Percentiles rank a stretch among this genome's conserved stretches.
phyloP scores from a whole-genome alignment of 2,329 filamentous ascomycete species.

The Emmonsiellopsis sp. region DNA sequence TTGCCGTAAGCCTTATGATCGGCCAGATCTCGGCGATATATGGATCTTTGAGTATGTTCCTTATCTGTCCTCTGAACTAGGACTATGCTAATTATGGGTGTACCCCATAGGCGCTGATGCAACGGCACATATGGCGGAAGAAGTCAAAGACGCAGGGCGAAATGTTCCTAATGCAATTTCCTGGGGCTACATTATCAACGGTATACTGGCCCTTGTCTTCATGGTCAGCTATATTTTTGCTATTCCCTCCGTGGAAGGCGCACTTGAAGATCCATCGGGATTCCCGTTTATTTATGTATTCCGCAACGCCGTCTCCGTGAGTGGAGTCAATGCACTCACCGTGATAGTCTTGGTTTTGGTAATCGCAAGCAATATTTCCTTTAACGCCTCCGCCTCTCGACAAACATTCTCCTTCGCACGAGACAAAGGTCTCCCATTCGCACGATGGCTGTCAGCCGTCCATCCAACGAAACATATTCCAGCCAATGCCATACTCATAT shows the following conservation, averaged over 20 bases:
- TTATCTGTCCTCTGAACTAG: neutral
- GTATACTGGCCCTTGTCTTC: conserved; percentile 27
- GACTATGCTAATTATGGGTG: neutral
- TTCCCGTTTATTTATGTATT: conserved; percentile 37
- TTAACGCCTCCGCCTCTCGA: conserved; percentile 34
- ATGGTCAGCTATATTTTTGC: conserved; percentile 27
- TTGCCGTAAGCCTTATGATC: conserved; percentile 30
- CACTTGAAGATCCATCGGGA: conserved; percentile 23
- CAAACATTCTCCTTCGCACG: conserved; percentile 18
- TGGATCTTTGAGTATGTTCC: conserved; percentile 25
- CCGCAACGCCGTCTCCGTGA: conserved; percentile 38
- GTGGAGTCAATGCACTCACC: conserved; percentile 21
- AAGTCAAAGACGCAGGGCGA: conserved; percentile 27
- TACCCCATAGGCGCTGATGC: conserved; percentile 13
- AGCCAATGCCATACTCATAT: conserved; percentile 18
- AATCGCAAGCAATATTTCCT: conserved; percentile 26
- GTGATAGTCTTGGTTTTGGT: conserved; percentile 24
- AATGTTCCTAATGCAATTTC: conserved; percentile 30
- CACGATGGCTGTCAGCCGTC: conserved; percentile 23
- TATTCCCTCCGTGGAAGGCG: conserved; percentile 25
- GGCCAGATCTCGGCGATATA: conserved; percentile 35
- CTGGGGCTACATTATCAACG: conserved; percentile 27
- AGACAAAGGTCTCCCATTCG: conserved; percentile 27
- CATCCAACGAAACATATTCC: conserved; percentile 16
- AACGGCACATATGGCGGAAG: conserved; percentile 26